Conservation (phyloP, 2,329 filamentous ascomycete genomes). For the Cladosporium sp. region DNA sequence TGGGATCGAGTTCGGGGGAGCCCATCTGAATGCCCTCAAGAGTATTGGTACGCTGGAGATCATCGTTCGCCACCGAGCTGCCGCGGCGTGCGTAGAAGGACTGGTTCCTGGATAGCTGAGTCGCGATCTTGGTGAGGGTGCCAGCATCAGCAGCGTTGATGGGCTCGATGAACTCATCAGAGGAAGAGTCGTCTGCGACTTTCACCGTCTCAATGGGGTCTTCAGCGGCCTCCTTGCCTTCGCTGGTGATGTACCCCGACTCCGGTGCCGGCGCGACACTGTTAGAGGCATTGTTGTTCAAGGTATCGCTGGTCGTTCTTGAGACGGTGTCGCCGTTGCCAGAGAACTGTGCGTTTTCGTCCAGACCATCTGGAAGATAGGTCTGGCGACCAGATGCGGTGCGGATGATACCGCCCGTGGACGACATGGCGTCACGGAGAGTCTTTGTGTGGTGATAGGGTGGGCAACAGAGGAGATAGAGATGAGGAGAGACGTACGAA, state of each 20-base stretch:
- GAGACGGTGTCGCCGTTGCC: slow-evolving; percentile 6
- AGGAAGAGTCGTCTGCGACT: slow-evolving; percentile 5
- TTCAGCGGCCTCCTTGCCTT: slow-evolving; percentile 24
- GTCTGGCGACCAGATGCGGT: slow-evolving; percentile 17
- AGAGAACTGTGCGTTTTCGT: background rate
- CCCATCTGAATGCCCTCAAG: slow-evolving; percentile 35
- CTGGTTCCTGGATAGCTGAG: slow-evolving; percentile 11
- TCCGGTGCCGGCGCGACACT: background rate
- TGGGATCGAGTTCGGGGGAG: slow-evolving; percentile 49
- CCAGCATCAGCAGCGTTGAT: slow-evolving; percentile 16
- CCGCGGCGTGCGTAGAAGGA: slow-evolving; percentile 17
- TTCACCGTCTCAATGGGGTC: slow-evolving; percentile 13
- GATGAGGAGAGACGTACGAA: background rate
- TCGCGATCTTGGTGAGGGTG: slow-evolving; percentile 19
- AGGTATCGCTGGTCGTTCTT: slow-evolving; percentile 11
- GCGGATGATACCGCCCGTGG: slow-evolving; percentile 14
- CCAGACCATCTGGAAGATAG: slow-evolving; percentile 15
- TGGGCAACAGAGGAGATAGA: background rate
- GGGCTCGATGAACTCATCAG: slow-evolving; percentile 14
- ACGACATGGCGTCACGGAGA: slow-evolving; percentile 7
- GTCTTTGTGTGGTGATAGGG: background rate
- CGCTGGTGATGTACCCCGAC: slow-evolving; percentile 19
- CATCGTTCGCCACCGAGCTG: slow-evolving; percentile 12
- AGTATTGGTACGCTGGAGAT: slow-evolving; percentile 23
- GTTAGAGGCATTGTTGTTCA: slow-evolving; percentile 6